A percentile compares a stretch with the other conserved stretches of the same genome.
Evolutionary conservation across 352 stramenopile genomes (phyloP).

Genomic region (Globisporangium solare): DNA sequence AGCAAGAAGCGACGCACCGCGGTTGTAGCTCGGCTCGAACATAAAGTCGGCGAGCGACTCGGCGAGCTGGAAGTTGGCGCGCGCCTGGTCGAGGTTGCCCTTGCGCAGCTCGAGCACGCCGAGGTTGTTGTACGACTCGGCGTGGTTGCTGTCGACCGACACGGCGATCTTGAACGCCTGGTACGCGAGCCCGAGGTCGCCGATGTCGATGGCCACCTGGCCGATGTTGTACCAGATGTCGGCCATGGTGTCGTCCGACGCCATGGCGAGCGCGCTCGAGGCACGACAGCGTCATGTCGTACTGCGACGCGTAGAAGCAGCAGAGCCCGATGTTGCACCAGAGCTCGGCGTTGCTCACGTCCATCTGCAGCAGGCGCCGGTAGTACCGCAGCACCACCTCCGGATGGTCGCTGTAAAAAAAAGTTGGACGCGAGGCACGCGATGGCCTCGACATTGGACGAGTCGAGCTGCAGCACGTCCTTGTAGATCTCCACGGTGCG

Average conservation of each 20-base stretch:
- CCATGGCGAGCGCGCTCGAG: slow-evolving; percentile 88
- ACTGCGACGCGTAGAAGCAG: slow-evolving; percentile 93
- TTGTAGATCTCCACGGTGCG: slow-evolving; percentile 81
- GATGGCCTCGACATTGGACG: slow-evolving; percentile 89
- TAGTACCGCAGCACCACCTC: slow-evolving; percentile 93
- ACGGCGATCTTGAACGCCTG: slow-evolving; percentile 93
- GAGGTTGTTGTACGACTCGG: slow-evolving; percentile 91
- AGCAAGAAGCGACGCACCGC: slow-evolving; percentile 31
- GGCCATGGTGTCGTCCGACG: slow-evolving; percentile 87
- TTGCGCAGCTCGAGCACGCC: slow-evolving; percentile 89
- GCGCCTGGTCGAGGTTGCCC: slow-evolving; percentile 82
- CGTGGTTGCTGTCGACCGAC: slow-evolving; percentile 88
- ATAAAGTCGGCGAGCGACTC: slow-evolving; percentile 82
- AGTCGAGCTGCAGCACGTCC: slow-evolving; percentile 83
- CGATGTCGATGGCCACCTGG: slow-evolving; percentile 90
- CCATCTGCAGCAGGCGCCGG: slow-evolving; percentile 90
- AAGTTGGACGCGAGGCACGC: slow-evolving; percentile 90
- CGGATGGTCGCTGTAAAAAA: slow-evolving; percentile 92
- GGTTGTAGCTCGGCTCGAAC: slow-evolving; percentile 92
- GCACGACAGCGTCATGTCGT: slow-evolving; percentile 93
- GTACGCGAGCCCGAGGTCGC: slow-evolving; percentile 90
- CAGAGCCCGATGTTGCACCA: slow-evolving; percentile 94
- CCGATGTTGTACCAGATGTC: slow-evolving; percentile 96
- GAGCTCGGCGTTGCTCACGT: slow-evolving; percentile 87
- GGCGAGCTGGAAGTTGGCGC: slow-evolving; percentile 77